Evolutionary conservation across 2,329 filamentous ascomycete species (phyloP).

Genomic region (Scedosporium boydii): DNA sequence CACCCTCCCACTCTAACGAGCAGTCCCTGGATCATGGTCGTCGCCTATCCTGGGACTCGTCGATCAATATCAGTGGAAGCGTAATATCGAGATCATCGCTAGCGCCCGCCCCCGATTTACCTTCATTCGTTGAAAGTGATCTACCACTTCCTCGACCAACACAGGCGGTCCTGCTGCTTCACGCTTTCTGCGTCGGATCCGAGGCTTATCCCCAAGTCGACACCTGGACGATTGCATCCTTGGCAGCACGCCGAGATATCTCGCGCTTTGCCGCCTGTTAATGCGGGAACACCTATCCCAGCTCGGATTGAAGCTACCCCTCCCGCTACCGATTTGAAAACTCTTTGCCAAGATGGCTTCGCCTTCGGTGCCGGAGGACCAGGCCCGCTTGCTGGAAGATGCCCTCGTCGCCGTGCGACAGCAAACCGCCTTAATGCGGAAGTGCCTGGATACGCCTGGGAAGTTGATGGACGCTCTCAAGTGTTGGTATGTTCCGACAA

Average conservation of each 20-base stretch:
- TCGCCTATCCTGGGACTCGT: not conserved
- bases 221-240: not conserved
- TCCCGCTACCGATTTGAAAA: not conserved
- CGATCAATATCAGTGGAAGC: constrained; percentile 1
- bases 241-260: not conserved
- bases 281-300: not conserved
- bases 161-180: not conserved
- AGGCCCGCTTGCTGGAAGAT: constrained; percentile 92
- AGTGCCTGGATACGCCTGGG: constrained; percentile 90
- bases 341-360: constrained; percentile 29
- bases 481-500: constrained; percentile 72
- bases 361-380: constrained; percentile 63
- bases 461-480: constrained; percentile 99
- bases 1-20: not conserved
- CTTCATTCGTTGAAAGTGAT: not conserved
- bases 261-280: not conserved
- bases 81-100: constrained; percentile 4
- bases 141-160: not conserved
- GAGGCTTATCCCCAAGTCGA: not conserved
- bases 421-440: constrained; percentile 94
- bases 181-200: not conserved
- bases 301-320: constrained; percentile 3
- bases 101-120: not conserved
- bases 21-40: not conserved
- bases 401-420: constrained; percentile 92